phyloP scores from a whole-genome alignment of 208 protist species.

The Leishmania amazonensis region DNA sequence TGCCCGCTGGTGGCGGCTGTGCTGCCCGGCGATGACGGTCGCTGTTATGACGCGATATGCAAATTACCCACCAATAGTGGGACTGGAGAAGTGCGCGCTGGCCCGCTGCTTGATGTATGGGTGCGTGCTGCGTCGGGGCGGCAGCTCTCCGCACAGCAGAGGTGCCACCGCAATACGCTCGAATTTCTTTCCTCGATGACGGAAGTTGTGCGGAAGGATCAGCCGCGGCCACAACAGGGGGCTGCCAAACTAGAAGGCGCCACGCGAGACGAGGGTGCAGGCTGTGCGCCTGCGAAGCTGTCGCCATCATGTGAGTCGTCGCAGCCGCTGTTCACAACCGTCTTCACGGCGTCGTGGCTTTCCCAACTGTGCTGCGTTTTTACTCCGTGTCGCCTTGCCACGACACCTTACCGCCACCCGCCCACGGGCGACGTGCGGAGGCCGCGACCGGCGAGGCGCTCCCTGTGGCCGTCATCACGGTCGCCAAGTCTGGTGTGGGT shows the following conservation, averaged over 20 bases:
- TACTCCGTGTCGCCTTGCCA: not conserved
- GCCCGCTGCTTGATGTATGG: constrained; percentile 23
- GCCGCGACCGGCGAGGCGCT: not conserved
- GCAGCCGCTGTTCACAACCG: not conserved
- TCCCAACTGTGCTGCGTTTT: constrained; percentile 29
- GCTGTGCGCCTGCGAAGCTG: not conserved
- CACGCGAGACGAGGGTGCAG: not conserved
- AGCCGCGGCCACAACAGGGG: not conserved
- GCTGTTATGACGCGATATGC: not conserved
- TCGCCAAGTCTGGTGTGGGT: constrained; percentile 10
- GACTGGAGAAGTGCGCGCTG: constrained; percentile 3
- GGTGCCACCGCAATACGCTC: not conserved
- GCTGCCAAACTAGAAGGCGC: not conserved
- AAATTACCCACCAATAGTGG: not conserved
- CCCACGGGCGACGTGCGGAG: not conserved
- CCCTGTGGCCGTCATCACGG: constrained; percentile 14
- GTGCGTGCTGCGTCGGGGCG: constrained; percentile 14
- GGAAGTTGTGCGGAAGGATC: not conserved
- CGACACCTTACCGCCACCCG: not conserved
- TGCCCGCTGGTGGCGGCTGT: constrained; percentile 21
- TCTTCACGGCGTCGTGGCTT: constrained; percentile 21
- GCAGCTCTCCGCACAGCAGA: not conserved
- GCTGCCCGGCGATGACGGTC: not conserved
- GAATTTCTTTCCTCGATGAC: not conserved
- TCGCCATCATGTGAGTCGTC: not conserved